These are phyloP conservation scores for Crithidia expoeki DNA, from an alignment of 208 protist genomes.

Conservation along the genomic window DNA sequence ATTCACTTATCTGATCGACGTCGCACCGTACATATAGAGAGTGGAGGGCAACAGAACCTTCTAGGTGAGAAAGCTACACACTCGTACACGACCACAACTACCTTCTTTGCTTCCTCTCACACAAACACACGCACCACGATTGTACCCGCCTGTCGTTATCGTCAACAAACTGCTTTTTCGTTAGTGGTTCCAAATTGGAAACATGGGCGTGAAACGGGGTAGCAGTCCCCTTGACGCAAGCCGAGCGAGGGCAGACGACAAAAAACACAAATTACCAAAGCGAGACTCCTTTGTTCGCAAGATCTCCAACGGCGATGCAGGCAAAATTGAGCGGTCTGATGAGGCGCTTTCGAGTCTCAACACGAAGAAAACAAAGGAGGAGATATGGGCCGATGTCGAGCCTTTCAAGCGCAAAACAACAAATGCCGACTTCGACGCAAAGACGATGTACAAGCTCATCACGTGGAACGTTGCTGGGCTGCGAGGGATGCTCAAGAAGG, in stretches of 20 bases:
- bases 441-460: slow-evolving; percentile 85
- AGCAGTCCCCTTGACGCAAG: too few species aligned
- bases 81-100: too few species aligned
- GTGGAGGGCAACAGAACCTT: too few species aligned
- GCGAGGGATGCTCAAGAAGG: slow-evolving; percentile 83
- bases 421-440: slow-evolving; percentile 58
- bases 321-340: slow-evolving; percentile 33
- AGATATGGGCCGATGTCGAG: slow-evolving; percentile 64
- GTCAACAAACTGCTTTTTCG: too few species aligned
- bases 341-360: slow-evolving; percentile 41
- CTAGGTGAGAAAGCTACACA: too few species aligned
- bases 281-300: slow-evolving; percentile 7
- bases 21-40: too few species aligned
- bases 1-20: too few species aligned
- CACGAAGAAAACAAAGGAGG: slow-evolving; percentile 56
- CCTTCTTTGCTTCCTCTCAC: too few species aligned
- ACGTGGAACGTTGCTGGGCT: slow-evolving; percentile 94
- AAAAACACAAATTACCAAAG: neutral
- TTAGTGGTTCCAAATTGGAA: too few species aligned
- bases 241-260: neutral
- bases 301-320: slow-evolving; percentile 40
- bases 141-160: too few species aligned
- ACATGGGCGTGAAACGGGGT: too few species aligned
- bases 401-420: slow-evolving; percentile 65
- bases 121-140: too few species aligned